Percentiles rank a stretch among this genome's conserved stretches.
Conservation (phyloP, 495 filamentous ascomycete species). For the Halenospora varia region DNA sequence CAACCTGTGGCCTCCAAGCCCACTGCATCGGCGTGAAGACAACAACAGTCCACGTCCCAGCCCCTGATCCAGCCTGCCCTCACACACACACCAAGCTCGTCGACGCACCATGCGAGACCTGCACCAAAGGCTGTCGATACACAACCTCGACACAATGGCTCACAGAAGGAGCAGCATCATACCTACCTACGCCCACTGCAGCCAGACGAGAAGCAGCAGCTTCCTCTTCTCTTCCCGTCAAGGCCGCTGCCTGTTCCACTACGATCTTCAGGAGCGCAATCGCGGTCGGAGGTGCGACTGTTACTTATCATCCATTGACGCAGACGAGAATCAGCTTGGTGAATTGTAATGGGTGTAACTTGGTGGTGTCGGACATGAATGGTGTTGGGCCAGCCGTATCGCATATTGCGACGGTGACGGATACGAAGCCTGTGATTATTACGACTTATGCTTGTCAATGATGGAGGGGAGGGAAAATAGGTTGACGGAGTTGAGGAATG, state of each 20-base stretch:
- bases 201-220: neutral
- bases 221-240: neutral
- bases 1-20: neutral
- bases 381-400: neutral
- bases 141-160: conserved; percentile 19
- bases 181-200: neutral
- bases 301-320: neutral
- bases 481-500: no score
- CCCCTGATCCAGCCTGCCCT: conserved; percentile 1
- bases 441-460: neutral
- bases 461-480: no score
- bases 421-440: neutral
- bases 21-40: conserved; percentile 5
- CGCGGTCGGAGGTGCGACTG: neutral
- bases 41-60: conserved; percentile 6
- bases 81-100: conserved; percentile 10
- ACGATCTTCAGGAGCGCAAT: neutral
- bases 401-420: neutral
- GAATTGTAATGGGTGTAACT: neutral
- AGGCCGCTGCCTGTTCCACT: neutral
- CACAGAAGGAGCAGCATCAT: conserved; percentile 1
- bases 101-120: conserved; percentile 26
- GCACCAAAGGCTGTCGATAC: conserved; percentile 21
- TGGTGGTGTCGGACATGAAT: neutral
- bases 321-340: neutral